A percentile compares a stretch with the other conserved stretches of the same genome.
phyloP scores from a whole-genome alignment of 2,329 filamentous ascomycete species.

The Aspergillus floridensis region DNA sequence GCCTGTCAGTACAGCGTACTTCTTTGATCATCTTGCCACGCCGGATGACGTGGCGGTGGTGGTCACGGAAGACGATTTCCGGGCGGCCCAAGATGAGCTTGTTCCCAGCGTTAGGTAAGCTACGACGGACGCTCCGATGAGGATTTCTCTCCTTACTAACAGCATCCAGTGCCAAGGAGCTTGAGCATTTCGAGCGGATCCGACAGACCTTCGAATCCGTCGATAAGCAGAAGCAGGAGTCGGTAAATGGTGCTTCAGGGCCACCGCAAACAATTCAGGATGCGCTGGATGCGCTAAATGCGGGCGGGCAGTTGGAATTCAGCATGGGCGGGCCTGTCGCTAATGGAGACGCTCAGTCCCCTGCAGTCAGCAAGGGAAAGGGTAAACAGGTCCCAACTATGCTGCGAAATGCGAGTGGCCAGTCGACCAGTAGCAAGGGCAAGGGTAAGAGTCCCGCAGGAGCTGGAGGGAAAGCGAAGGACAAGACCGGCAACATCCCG shows the following conservation, averaged over 20 bases:
- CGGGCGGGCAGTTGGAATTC: constrained; percentile 23
- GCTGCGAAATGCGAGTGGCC: constrained; percentile 30
- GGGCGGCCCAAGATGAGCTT: constrained; percentile 75
- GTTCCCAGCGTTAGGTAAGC: constrained; percentile 75
- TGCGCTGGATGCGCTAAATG: constrained; percentile 35
- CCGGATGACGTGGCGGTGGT: constrained; percentile 80
- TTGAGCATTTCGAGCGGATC: constrained; percentile 86
- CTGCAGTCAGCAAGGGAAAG: constrained; percentile 32
- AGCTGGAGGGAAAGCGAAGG: constrained; percentile 37
- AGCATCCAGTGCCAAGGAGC: constrained; percentile 70
- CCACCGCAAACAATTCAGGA: constrained; percentile 38
- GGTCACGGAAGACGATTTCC: constrained; percentile 86
- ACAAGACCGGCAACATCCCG: constrained; percentile 33
- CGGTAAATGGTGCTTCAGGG: constrained; percentile 9
- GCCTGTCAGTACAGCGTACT: constrained; percentile 80
- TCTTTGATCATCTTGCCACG: constrained; percentile 88
- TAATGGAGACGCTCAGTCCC: constrained; percentile 25
- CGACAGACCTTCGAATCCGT: constrained; percentile 73
- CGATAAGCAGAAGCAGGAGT: constrained; percentile 45
- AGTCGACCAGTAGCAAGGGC: constrained; percentile 30
- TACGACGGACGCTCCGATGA: neutral
- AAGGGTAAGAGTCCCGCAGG: constrained; percentile 18
- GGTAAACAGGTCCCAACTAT: constrained; percentile 29
- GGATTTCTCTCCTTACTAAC: constrained; percentile 20
- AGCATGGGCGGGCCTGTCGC: constrained; percentile 22